A percentile compares a stretch with the other conserved stretches of the same genome.
Conservation (phyloP, 2,329 filamentous ascomycete genomes). For the Penicillium sp. region DNA sequence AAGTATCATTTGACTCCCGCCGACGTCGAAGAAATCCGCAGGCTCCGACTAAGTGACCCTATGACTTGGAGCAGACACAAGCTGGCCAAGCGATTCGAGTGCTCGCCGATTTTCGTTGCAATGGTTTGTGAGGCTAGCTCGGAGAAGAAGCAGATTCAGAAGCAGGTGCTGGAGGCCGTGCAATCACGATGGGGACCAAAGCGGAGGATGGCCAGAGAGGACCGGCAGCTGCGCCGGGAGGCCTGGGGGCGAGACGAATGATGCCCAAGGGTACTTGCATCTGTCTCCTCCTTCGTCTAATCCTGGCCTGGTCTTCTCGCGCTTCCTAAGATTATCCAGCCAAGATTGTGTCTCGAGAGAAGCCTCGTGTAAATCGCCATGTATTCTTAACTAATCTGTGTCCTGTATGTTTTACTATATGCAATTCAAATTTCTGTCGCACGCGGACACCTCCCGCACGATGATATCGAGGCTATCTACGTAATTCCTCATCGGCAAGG, state of each 20-base stretch:
- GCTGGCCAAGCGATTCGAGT: slow-evolving; percentile 62
- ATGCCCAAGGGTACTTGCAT: no score
- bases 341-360: no score
- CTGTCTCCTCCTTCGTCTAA: neutral
- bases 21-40: slow-evolving; percentile 60
- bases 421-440: no score
- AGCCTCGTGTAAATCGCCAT: no score
- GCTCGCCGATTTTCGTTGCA: slow-evolving; percentile 61
- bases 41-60: slow-evolving; percentile 55
- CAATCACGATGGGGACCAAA: slow-evolving; percentile 61
- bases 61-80: slow-evolving; percentile 57
- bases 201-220: slow-evolving; percentile 60
- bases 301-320: neutral
- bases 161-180: slow-evolving; percentile 50
- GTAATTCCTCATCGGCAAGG: no score
- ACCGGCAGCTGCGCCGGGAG: slow-evolving; percentile 58
- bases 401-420: no score
- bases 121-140: slow-evolving; percentile 56
- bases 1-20: slow-evolving; percentile 59
- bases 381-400: no score
- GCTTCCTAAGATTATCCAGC: no score
- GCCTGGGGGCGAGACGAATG: slow-evolving; percentile 59
- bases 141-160: slow-evolving; percentile 49
- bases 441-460: no score
- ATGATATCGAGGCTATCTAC: no score